These are phyloP conservation scores for Pterula multifida DNA, from an alignment of 1,284 basidiomycete species.

Conservation along the genomic window DNA sequence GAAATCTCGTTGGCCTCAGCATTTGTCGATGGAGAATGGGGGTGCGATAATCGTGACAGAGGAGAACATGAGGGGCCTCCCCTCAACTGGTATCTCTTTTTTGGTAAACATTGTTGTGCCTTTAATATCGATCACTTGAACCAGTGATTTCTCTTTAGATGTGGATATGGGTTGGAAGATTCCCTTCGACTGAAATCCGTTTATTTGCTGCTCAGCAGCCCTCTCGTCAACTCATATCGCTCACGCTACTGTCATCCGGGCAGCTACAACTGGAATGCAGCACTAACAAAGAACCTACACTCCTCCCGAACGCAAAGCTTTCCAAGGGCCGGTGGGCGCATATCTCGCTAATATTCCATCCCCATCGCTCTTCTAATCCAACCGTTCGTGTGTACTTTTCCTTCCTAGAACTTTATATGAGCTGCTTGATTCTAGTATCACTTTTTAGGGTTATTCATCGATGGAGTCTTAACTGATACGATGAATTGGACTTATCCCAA, in stretches of 20 bases:
- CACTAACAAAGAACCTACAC: slow-evolving; percentile 23
- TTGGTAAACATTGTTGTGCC: slow-evolving; percentile 32
- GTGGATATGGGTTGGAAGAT: slow-evolving; percentile 56
- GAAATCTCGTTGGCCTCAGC: slow-evolving; percentile 62
- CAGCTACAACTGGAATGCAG: slow-evolving; percentile 38
- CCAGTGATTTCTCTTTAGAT: slow-evolving; percentile 26
- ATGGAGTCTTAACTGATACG: slow-evolving; percentile 53
- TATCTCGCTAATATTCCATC: slow-evolving; percentile 49
- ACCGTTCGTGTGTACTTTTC: slow-evolving; percentile 44
- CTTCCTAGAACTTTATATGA: not conserved
- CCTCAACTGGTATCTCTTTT: slow-evolving; percentile 52
- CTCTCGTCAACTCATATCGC: slow-evolving; percentile 24
- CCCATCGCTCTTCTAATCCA: slow-evolving; percentile 39
- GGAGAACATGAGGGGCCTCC: slow-evolving; percentile 33
- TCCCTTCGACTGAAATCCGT: slow-evolving; percentile 31
- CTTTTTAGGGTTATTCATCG: slow-evolving; percentile 61
- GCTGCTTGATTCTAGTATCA: slow-evolving; percentile 3
- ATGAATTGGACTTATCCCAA: slow-evolving; percentile 51
- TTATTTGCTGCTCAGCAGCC: slow-evolving; percentile 34
- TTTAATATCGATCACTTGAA: slow-evolving; percentile 2
- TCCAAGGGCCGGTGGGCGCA: slow-evolving; percentile 57
- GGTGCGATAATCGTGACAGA: slow-evolving; percentile 37
- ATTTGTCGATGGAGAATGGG: slow-evolving; percentile 51
- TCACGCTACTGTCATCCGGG: slow-evolving; percentile 43
- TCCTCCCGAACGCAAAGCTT: slow-evolving; percentile 34